A percentile compares a stretch with the other conserved stretches of the same genome.
Evolutionary conservation across 129 eudicot species (phyloP).

Genomic region (Pseudognaphalium luteoalbum): DNA sequence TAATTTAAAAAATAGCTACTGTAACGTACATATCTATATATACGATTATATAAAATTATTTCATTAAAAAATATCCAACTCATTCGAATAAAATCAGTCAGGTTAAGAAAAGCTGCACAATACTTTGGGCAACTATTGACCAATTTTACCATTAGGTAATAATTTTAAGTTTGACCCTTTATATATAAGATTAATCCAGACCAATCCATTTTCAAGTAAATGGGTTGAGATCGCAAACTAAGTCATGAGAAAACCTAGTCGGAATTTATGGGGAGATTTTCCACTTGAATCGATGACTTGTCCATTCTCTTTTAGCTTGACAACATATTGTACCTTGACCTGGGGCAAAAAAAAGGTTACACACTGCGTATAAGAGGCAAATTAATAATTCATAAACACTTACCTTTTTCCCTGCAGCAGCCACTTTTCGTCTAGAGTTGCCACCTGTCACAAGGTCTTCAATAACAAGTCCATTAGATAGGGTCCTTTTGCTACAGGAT

Average conservation of each 20-base stretch:
- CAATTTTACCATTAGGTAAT: background rate
- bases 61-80: background rate
- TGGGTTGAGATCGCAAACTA: background rate
- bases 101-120: background rate
- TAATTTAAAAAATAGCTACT: background rate
- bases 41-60: background rate
- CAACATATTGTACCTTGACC: slow-evolving; percentile 73
- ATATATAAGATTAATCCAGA: background rate
- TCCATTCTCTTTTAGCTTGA: slow-evolving; percentile 70
- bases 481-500: slow-evolving; percentile 41
- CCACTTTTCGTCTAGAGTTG: slow-evolving; percentile 71
- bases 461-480: slow-evolving; percentile 70
- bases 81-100: background rate
- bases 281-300: slow-evolving; percentile 67
- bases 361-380: background rate
- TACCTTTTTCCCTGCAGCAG: slow-evolving; percentile 79
- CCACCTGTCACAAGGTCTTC: slow-evolving; percentile 58
- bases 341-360: slow-evolving; percentile 30
- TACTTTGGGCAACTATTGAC: background rate
- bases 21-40: too few relatives aligned
- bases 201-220: background rate
- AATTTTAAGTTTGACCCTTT: background rate
- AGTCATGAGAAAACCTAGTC: slow-evolving; percentile 53
- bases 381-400: slow-evolving; percentile 4
- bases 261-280: slow-evolving; percentile 59